Evolutionary conservation across 2,329 filamentous ascomycete species (phyloP).

Genomic region (Thielaviopsis punctulata): DNA sequence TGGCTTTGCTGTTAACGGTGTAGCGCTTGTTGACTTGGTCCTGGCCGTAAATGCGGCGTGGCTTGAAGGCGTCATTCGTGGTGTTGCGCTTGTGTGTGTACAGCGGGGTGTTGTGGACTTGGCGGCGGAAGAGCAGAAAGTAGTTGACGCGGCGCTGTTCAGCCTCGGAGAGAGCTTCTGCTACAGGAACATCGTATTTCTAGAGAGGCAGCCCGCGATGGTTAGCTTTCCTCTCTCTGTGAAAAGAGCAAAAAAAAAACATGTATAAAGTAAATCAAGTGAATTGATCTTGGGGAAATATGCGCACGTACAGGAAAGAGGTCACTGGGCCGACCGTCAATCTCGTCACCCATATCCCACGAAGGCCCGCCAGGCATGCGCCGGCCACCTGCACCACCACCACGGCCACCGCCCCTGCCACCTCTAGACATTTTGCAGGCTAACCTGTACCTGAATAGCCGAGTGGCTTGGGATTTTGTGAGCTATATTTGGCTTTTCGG

Average conservation of each 20-base stretch:
- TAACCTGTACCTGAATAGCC: neutral
- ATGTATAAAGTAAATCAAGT: too few relatives aligned
- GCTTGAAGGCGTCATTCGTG: constrained; percentile 23
- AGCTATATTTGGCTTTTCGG: neutral
- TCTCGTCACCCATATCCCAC: constrained; percentile 36
- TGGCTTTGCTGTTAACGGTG: constrained; percentile 36
- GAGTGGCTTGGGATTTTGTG: neutral
- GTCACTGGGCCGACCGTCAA: constrained; percentile 39
- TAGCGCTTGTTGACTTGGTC: constrained; percentile 41
- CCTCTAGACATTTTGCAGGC: constrained; percentile 11
- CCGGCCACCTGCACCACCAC: constrained; percentile 30
- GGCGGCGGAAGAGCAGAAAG: constrained; percentile 38
- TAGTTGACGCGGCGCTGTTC: constrained; percentile 32
- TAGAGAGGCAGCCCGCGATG: constrained; percentile 15
- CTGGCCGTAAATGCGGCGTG: constrained; percentile 33
- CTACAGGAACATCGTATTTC: constrained; percentile 32
- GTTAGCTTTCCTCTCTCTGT: neutral
- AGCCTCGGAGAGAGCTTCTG: constrained; percentile 24
- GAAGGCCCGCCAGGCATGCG: constrained; percentile 30
- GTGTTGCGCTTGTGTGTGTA: constrained; percentile 37
- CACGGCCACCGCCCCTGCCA: constrained; percentile 29
- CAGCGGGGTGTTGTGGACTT: constrained; percentile 35
- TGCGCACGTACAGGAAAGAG: constrained; percentile 33
- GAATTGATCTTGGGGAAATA: neutral
- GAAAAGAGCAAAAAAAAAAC: neutral